Evolutionary conservation across 139 green algal species (phyloP), one percentile per base, ranked within the genome.

Genomic region (Chlorella sp.): DNA sequence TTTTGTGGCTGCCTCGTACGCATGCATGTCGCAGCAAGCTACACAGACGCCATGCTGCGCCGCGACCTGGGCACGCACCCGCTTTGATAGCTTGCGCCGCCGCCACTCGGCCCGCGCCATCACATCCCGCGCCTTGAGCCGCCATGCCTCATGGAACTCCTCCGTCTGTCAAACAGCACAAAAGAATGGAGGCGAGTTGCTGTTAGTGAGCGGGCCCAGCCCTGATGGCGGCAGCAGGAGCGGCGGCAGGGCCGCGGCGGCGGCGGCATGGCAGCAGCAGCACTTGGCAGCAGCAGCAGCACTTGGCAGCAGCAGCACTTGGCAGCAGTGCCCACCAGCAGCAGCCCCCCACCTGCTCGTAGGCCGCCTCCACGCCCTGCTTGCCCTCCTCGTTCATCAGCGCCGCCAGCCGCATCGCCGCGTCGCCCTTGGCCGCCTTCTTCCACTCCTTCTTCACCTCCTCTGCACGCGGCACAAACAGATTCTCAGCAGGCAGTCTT

Each of bases 381-480:
- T 84, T 82, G 30, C 94, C 95, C 26, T 87, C 81, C 78, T 94
- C 91, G 71, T 97, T 90, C 41, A 98, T 67, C 7, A 91, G 44
- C 23, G 78, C 87, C 21, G 95, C 93, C 51, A 98, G 87, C 17
- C 91, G 89, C 12, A 95, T 83, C 0, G 92, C 88, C 36, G 92
- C 93, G 88, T 98, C 95, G 74, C 97, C 89, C 86, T 98, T 98
- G 38, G 93, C 95, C 57, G 91, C 89, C 87, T 98, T 98, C 36
- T 88, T 91, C 38, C 96, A 92, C 72, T 96, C 93, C 82, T 94
- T 93, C 18, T 92, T 85, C 44, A 98, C 85, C 51, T 96, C 88
- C 34, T 97, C 95, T 98, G 89, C 76, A 87, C n/a, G n/a, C n/a
- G n/a, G n/a, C n/a, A n/a, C n/a, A n/a, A n/a, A n/a, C n/a, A n/a